These are phyloP conservation scores for Talaromyces wortmannii DNA, from an alignment of 495 filamentous ascomycete species.

Conservation along the genomic window DNA sequence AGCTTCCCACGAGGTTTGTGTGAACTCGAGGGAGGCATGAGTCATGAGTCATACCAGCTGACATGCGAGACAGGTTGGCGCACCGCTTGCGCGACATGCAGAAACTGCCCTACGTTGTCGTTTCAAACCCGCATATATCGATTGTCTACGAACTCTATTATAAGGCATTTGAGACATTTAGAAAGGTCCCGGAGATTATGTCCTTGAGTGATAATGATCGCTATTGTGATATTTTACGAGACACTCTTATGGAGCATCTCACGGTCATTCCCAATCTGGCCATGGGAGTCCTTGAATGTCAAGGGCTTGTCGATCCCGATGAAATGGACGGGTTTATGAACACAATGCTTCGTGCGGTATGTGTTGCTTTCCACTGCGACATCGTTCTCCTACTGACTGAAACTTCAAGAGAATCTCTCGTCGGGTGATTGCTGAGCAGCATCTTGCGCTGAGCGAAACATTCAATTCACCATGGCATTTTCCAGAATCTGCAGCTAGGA, in stretches of 20 bases:
- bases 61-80: conserved; percentile 54
- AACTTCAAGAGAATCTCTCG: conserved; percentile 73
- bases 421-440: conserved; percentile 95
- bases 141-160: conserved; percentile 97
- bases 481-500: conserved; percentile 61
- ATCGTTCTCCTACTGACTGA: conserved; percentile 1
- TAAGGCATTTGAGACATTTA: conserved; percentile 84
- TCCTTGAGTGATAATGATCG: conserved; percentile 84
- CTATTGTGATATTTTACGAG: conserved; percentile 74
- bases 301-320: conserved; percentile 65
- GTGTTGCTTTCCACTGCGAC: conserved; percentile 11
- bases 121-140: conserved; percentile 89
- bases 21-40: background rate
- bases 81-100: conserved; percentile 98
- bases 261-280: conserved; percentile 89
- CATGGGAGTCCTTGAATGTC: conserved; percentile 88
- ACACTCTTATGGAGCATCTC: conserved; percentile 79
- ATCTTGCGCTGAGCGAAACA: conserved; percentile 92
- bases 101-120: conserved; percentile 88
- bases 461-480: conserved; percentile 93
- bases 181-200: conserved; percentile 75
- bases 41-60: background rate
- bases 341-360: conserved; percentile 80
- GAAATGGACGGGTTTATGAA: conserved; percentile 94
- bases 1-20: conserved; percentile 78